phyloP scores from a whole-genome alignment of 2,329 filamentous ascomycete species.

The Sclerotiophoma versabilis region DNA sequence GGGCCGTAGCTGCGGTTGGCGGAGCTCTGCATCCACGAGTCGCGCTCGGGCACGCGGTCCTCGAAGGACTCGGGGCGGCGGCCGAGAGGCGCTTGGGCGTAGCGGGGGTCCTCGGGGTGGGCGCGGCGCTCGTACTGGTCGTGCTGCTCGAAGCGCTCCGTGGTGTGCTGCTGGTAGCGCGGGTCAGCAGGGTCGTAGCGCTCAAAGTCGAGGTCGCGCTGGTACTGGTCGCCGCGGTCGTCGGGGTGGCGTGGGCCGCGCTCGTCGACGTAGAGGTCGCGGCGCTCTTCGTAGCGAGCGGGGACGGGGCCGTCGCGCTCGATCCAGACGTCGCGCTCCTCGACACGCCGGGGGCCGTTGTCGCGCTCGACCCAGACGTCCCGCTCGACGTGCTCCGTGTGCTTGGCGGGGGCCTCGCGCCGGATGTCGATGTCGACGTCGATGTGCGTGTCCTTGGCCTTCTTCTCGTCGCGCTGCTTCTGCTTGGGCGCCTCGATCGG shows the following conservation, averaged over 20 bases:
- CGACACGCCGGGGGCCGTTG: constrained; percentile 31
- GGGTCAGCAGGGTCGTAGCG: constrained; percentile 31
- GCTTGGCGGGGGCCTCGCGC: constrained; percentile 30
- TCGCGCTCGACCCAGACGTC: constrained; percentile 41
- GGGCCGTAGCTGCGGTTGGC: constrained; percentile 16
- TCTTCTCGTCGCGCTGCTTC: constrained; percentile 33
- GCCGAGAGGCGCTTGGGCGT: constrained; percentile 32
- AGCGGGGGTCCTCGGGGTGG: constrained; percentile 23
- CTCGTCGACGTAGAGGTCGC: constrained; percentile 31
- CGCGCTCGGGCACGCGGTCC: constrained; percentile 46
- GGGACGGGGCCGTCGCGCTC: constrained; percentile 31
- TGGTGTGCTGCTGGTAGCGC: constrained; percentile 37
- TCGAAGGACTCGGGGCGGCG: constrained; percentile 46
- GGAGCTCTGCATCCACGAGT: constrained; percentile 44
- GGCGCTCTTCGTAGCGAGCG: constrained; percentile 32
- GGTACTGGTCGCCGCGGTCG: constrained; percentile 31
- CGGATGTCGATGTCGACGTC: constrained; percentile 43
- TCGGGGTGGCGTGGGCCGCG: constrained; percentile 31
- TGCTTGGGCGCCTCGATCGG: constrained; percentile 34
- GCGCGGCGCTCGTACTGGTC: constrained; percentile 28
- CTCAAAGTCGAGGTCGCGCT: constrained; percentile 31
- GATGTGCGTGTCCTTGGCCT: constrained; percentile 29
- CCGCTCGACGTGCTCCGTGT: constrained; percentile 37
- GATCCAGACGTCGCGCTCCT: constrained; percentile 41
- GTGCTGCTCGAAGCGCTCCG: constrained; percentile 27